These are phyloP conservation scores for Leccinum arenicola DNA, from an alignment of 768 basidiomycete genomes.

Conservation along the genomic window DNA sequence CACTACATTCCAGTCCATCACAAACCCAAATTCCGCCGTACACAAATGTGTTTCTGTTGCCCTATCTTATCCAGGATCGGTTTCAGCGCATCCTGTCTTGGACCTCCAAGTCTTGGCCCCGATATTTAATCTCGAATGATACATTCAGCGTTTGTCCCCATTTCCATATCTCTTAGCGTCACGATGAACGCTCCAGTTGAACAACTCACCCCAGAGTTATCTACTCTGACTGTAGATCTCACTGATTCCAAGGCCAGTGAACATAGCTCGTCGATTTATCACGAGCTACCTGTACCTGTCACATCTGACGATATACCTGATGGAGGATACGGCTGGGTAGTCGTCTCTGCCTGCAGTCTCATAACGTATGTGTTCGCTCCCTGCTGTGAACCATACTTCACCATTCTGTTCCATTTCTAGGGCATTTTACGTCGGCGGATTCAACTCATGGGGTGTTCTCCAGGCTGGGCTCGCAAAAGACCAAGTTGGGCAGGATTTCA, in stretches of 20 bases:
- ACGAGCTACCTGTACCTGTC: neutral
- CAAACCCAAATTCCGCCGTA: neutral
- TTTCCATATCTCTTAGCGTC: neutral
- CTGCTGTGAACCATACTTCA: neutral
- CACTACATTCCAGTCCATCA: neutral
- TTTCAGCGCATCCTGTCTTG: neutral
- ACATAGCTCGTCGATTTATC: neutral
- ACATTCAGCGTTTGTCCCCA: neutral
- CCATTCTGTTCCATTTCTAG: constrained; percentile 6
- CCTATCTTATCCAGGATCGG: neutral
- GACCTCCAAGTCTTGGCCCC: neutral
- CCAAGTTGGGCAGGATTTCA: constrained; percentile 24
- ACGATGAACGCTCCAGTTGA: constrained; percentile 1
- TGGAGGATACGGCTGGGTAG: constrained; percentile 35
- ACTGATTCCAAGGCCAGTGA: neutral
- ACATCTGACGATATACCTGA: constrained; percentile 22
- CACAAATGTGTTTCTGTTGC: neutral
- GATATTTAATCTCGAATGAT: neutral
- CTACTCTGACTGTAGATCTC: neutral
- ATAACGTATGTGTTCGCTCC: constrained; percentile 20
- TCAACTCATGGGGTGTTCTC: constrained; percentile 32
- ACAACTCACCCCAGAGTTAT: neutral
- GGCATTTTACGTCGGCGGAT: constrained; percentile 26
- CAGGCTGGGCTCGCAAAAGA: constrained; percentile 30
- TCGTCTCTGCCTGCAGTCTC: constrained; percentile 29